Base-by-base conservation (phyloP, 257 asterid species). In the Hygrophila difformis region DNA sequence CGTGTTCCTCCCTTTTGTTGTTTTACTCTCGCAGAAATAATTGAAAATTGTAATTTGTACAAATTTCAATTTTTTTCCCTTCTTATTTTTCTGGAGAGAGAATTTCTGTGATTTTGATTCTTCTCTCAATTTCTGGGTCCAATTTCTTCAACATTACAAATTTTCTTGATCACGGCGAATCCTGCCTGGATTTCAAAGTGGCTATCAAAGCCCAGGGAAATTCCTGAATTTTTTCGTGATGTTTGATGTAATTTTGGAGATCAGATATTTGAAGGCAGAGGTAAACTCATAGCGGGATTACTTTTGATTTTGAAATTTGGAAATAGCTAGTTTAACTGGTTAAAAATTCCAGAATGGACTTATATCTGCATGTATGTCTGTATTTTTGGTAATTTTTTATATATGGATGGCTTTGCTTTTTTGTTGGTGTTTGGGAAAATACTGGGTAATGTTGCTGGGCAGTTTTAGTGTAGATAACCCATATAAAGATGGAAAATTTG, bases 211-310 rank as follows among this genome's bases (percentile, higher is more conserved):
- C 60, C 47, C 55, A 57, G 39, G 38, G 44, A 52, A 59, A 54
- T 48, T 28, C 21, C 20, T 5, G 2, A 19, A 1, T 15, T 13
- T 39, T 34, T 20, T 13, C 34, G 21, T 13, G 0, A 36, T 35
- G 15, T 59, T 16, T 12, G 21, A 13, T 7, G 18, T 48, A 18
- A 44, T 28, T 22, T 33, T 16, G 55, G 71, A 46, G 71, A 68
- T 69, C 77, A 53, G 64, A 39, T 53, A 39, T 24, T 50, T 42
- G 43, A 5, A 52, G 37, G 39, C 49, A 44, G 54, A 62, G 74
- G 73, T 73, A 69, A 59, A 42, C 75, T 35, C 59, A 12, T 29
- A 54, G 39, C 34, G 43, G 1, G 31, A 26, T 26, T 26, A 57
- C 26, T 54, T 61, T 34, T 6, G 28, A 49, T 17, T 49, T 42